These are phyloP conservation scores for Fusarium acutatum DNA, from an alignment of 2,329 filamentous ascomycete genomes.

Conservation along the genomic window DNA sequence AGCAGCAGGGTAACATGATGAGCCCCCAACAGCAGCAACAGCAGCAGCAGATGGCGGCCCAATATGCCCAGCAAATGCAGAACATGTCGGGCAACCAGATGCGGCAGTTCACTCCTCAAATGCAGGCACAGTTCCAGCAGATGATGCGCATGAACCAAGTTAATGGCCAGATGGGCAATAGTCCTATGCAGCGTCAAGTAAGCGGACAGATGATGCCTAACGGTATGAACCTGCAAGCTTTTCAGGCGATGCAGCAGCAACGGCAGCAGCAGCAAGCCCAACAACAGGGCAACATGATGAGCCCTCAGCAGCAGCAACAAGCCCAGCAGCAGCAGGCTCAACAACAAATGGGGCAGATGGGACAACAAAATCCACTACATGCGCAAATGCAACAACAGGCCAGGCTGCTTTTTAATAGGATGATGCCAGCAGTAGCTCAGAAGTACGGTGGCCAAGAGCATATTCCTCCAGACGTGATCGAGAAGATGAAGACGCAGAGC, in stretches of 20 bases:
- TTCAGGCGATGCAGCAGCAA: constrained; percentile 51
- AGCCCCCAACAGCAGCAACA: constrained; percentile 53
- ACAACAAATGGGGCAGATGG: constrained; percentile 46
- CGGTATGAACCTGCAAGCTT: constrained; percentile 51
- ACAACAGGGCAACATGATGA: constrained; percentile 52
- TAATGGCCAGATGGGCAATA: constrained; percentile 42
- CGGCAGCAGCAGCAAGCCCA: constrained; percentile 47
- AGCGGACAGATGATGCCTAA: constrained; percentile 54
- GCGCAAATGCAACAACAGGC: constrained; percentile 48
- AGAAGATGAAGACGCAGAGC: constrained; percentile 56
- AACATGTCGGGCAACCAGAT: constrained; percentile 50
- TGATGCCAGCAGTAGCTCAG: constrained; percentile 45
- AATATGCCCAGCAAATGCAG: constrained; percentile 55
- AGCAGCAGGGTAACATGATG: constrained; percentile 52
- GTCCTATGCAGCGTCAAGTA: constrained; percentile 45
- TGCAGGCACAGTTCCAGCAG: constrained; percentile 50
- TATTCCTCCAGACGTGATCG: constrained; percentile 56
- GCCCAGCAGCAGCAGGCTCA: constrained; percentile 45
- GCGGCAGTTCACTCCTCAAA: constrained; percentile 47
- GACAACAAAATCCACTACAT: constrained; percentile 39
- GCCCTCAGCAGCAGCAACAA: constrained; percentile 48
- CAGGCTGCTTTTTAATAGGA: constrained; percentile 50
- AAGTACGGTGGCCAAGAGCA: constrained; percentile 54
- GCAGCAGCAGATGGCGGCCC: constrained; percentile 54
- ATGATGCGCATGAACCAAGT: constrained; percentile 49